Evolutionary conservation across 768 basidiomycete genomes (phyloP), one percentile per base, ranked within the genome.

Genomic region (Rhodotorula taiwanensis): DNA sequence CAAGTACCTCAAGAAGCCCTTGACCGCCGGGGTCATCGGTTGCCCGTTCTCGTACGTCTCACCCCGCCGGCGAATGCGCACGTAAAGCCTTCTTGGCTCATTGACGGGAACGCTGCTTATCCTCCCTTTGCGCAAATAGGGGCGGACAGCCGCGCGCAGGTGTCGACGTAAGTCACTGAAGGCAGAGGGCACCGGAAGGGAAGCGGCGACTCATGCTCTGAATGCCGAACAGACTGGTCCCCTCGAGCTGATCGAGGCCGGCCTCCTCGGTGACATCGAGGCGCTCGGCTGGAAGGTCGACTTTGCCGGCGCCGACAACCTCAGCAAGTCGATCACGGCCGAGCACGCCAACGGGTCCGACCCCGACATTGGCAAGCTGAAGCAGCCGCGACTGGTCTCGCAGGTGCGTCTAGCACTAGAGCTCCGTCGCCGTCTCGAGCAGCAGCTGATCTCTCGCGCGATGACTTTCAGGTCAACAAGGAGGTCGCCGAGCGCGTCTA

Each of bases 311-410:
- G 61, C 60, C 30, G 62, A 60, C 45, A 52, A 52, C 31, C 58
- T 66, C 56, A 49, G 43, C 23, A 5, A 20, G 11, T 39, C 58
- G 15, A 51, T 66, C 43, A 48, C 36, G 16, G 41, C 52, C 23
- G 78, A 80, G 28, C 77, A 81, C 9, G 74, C 79, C 55, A 39
- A 39, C 36, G 36, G 36, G 9, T 39, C 36, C 16, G 89, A 92
- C 74, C 86, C 88, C 34, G 87, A 88, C 18, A 87, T 91, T 66
- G 91, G 89, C 28, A 86, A 82, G 68, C 81, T 99, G 67, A 94
- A 89, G 81, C 91, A 93, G 75, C 92, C 94, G 15, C 78, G 88
- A 28, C 76, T 90, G 42, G 94, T 98, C 41, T 88, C 87, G 30
- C 81, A 81, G 43, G 70, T 69, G 44, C 31, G 62, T 43, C 2